phyloP scores from a whole-genome alignment of 495 filamentous ascomycete species.

The Usnea hakonensis region DNA sequence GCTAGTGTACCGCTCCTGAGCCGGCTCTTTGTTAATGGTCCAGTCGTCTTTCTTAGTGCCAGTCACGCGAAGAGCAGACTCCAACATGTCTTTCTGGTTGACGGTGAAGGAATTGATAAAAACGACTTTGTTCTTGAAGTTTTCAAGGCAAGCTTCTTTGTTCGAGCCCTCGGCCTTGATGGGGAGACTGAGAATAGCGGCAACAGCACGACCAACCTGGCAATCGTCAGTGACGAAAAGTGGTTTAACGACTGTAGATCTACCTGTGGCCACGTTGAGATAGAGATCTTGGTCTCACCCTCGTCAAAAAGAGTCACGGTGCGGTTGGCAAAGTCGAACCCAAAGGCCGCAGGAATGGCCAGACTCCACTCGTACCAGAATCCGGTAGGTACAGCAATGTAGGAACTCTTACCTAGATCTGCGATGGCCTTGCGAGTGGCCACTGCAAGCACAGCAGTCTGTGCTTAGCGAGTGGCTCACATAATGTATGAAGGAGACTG shows the following conservation, averaged over 20 bases:
- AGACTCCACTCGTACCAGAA: slow-evolving; percentile 52
- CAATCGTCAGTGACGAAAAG: slow-evolving; percentile 18
- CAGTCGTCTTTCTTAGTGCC: slow-evolving; percentile 49
- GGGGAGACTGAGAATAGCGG: slow-evolving; percentile 36
- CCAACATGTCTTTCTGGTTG: slow-evolving; percentile 47
- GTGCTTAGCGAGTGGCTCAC: not conserved
- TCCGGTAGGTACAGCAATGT: slow-evolving; percentile 39
- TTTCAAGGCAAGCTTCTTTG: slow-evolving; percentile 25
- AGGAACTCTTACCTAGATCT: slow-evolving; percentile 37
- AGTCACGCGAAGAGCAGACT: slow-evolving; percentile 43
- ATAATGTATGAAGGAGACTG: not conserved
- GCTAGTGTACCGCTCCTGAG: slow-evolving; percentile 36
- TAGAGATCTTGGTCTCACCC: slow-evolving; percentile 34
- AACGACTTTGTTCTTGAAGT: slow-evolving; percentile 36
- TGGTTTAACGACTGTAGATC: slow-evolving; percentile 21
- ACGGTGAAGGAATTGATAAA: slow-evolving; percentile 41
- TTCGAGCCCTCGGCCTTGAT: slow-evolving; percentile 41
- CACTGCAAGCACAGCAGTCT: slow-evolving; percentile 12
- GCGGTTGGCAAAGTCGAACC: slow-evolving; percentile 39
- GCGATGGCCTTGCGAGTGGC: slow-evolving; percentile 31
- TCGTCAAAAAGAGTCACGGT: slow-evolving; percentile 42
- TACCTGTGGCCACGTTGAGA: slow-evolving; percentile 38
- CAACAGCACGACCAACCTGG: slow-evolving; percentile 37
- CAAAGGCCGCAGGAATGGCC: slow-evolving; percentile 29
- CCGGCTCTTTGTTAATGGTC: slow-evolving; percentile 40